Evolutionary conservation across 2,329 filamentous ascomycete species (phyloP), one percentile per base, ranked within the genome.

Genomic region (Talaromyces sp.): DNA sequence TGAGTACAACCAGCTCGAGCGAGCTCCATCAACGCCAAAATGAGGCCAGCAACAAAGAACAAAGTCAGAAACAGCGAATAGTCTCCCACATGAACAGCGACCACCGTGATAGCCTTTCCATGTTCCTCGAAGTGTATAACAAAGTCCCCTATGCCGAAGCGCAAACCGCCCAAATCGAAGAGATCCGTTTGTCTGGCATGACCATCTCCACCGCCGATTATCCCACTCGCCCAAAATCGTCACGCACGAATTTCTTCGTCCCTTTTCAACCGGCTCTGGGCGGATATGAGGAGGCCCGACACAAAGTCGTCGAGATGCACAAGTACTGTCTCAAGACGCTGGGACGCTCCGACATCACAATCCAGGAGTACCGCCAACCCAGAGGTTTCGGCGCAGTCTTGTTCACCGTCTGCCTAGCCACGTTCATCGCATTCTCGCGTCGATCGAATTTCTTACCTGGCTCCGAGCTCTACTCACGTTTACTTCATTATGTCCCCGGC

Each of bases 1-100:
- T 61, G 58, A 50, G 28, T 12, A 25, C 42, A 40, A 55, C 18
- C 14, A 18, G 21, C 35, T 46, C 31, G n/a, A 46, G 35, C 21
- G 39, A 39, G 18, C 40, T 50, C n/a, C 33, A 40, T 18, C 44
- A 60, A 39, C 31, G 35, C 48, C 59, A 61, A 37, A 48, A 37
- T 18, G 52, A 58, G 28, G n/a, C 23, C 35, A 63, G 23, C 35
- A 63, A 25, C 61, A 63, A 63, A 31, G 62, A 63, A n/a, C 57
- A 63, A 46, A 14, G 25, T 42, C 81, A 79, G 0, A 86, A 86
- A 71, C 70, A 80, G 63, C 85, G 87, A 63, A 88, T 92, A 74
- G 84, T 93, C 71, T 81, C 81, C 37, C 93, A 97, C 80, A 95
- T 97, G 91, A 96, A 97, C 79, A 80, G 81, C 48, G 89, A 93